These are phyloP conservation scores for Combretum micranthum DNA, from an alignment of 345 rosid genomes.

Conservation along the genomic window DNA sequence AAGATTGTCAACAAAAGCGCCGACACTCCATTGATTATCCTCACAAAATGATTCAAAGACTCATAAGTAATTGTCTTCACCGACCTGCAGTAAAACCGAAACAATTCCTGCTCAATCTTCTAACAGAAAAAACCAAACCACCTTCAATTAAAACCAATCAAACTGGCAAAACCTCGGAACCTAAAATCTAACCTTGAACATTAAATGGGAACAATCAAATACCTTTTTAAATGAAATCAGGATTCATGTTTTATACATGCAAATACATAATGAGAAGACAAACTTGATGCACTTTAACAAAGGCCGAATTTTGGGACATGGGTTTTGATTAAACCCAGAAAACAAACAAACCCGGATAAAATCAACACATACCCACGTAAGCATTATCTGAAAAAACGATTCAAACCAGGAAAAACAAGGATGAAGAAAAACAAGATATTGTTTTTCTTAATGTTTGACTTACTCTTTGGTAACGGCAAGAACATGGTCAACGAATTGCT, in stretches of 20 bases:
- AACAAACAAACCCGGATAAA: no score
- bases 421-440: conserved; percentile 1
- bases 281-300: no score
- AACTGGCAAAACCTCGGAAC: no score
- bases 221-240: no score
- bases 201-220: no score
- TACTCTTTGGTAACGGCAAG: conserved; percentile 89
- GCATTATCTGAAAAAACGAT: background rate
- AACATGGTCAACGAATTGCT: conserved; percentile 69
- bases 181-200: no score
- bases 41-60: conserved; percentile 67
- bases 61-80: conserved; percentile 89
- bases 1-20: conserved; percentile 65
- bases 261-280: no score
- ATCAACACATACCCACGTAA: background rate
- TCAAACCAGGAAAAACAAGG: background rate
- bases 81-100: conserved; percentile 61
- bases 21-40: conserved; percentile 77
- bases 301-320: no score
- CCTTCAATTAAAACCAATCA: no score
- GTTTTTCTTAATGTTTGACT: conserved; percentile 24
- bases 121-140: no score
- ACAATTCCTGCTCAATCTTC: conserved; percentile 1
- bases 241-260: no score
- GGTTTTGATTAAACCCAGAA: no score